Base-by-base conservation (phyloP, 2,329 filamentous ascomycete genomes). In the Claviceps pazoutovae region DNA sequence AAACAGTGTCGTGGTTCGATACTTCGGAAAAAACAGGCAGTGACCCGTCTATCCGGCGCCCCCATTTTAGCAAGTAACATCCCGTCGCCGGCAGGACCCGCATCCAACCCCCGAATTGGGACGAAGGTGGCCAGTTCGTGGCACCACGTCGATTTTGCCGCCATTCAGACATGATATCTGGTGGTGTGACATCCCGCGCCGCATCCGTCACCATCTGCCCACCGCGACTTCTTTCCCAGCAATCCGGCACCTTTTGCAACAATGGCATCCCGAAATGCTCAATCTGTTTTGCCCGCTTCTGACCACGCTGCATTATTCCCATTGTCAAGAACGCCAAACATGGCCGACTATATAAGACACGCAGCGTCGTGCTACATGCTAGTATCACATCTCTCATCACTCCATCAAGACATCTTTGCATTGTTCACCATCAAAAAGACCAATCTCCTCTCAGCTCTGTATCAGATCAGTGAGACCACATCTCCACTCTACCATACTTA, bases 121-220 rank as follows among this genome's bases (percentile, higher is more conserved):
- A 43, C 41, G 2, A 23, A 11, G 39, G n/a, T 42, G 39, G 19
- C 21, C 11, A 21, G 41, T 21, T 43, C 17, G 38, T 52, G 50
- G 50, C 46, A 43, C 50, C 44, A 51, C 46, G n/a, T 26, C 19
- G 13, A 36, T 43, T 43, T 23, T 42, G 17, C 39, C 39, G 17
- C 19, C 9, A 34, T 34, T 34, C 30, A 30, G 26, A 34, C 30
- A 34, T 34, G 9, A 34, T 11, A 34, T 34, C 30, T 34, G 30
- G 48, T 53, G 52, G 52, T 51, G 39, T 53, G 48, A 53, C 48
- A 39, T 30, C 48, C 42, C 23, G 5, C 46, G 45, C 39, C 44
- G 38, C 16, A 13, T 30, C 14, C 17, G 19, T 21, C 30, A 19
- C 26, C 47, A 51, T 53, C 52, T 53, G 48, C 48, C 52, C 52